Base-by-base conservation (phyloP, 2,329 filamentous ascomycete genomes). In the Colletotrichum eremochloae region DNA sequence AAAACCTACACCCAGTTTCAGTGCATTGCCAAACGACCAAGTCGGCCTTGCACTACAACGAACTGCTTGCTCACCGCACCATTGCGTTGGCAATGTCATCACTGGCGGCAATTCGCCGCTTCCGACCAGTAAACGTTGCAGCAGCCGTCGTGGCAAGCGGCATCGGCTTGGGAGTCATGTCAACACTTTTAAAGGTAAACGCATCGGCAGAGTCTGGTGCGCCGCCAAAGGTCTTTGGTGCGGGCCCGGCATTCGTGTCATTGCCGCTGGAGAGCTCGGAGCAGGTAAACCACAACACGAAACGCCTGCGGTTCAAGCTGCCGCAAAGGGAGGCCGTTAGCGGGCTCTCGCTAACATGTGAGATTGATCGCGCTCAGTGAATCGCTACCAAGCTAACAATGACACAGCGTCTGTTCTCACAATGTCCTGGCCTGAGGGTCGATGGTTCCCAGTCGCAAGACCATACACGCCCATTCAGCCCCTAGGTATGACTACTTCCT, bases 231-330 rank as follows among this genome's bases (percentile, higher is more conserved):
- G 66, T 79, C 0, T 84, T 85, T 69, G 80, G 80, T 2, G 70
- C 74, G 0, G 84, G 83, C 0, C 81, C 82, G 0, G 80, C 81
- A 0, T 98, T 95, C 84, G 82, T 98, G 75, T 91, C 91, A 73
- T 88, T 98, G 77, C 91, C 93, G 84, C 87, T 98, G 68, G 90
- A 94, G 69, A 90, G 92, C 68, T 89, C 95, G 63, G 93, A 97
- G 84, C 84, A 87, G 56, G 84, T 98, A 84, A 98, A 94, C 86
- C 93, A 95, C 88, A 98, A 98, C 87, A 97, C 95, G 78, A 98
- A 98, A 91, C 92, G 90, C 77, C 88, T 98, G 81, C 91, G 93
- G 76, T 98, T 99, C 84, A 91, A 92, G 78, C 90, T 98, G 52
- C 94, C 94, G 14, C 93, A 97, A 81, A 87, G 90, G 74, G 93